A percentile compares a stretch with the other conserved stretches of the same genome.
Evolutionary conservation across 805 yeast genomes (phyloP).

Genomic region (Saturnispora mendoncae): DNA sequence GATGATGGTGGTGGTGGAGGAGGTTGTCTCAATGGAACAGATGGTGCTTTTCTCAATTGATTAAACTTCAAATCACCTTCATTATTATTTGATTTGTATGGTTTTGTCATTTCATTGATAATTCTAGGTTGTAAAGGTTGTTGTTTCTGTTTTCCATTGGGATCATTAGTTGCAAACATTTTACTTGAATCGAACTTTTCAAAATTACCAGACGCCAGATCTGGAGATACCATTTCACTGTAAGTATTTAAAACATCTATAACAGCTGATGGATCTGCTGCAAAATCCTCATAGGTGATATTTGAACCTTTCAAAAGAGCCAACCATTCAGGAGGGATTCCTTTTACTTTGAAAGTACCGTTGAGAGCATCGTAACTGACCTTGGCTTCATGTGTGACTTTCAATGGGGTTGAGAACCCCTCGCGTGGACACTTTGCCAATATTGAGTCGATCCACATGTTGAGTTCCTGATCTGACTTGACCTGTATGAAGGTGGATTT

Average conservation of each 20-base stretch:
- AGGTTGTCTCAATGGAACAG: constrained; percentile 8
- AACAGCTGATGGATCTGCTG: constrained; percentile 55
- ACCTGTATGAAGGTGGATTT: constrained; percentile 68
- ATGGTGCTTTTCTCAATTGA: constrained; percentile 29
- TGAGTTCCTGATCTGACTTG: constrained; percentile 69
- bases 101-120: constrained; percentile 27
- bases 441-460: constrained; percentile 87
- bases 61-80: constrained; percentile 19
- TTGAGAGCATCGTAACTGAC: constrained; percentile 78
- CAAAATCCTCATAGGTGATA: constrained; percentile 54
- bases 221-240: constrained; percentile 34
- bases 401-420: constrained; percentile 82
- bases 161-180: constrained; percentile 11
- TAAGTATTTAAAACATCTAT: constrained; percentile 53
- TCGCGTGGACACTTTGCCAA: constrained; percentile 60
- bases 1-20: constrained; percentile 4
- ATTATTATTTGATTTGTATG: constrained; percentile 24
- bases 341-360: constrained; percentile 46
- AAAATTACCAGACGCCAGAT: constrained; percentile 14
- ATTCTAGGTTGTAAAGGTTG: constrained; percentile 10
- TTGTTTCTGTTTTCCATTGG: constrained; percentile 12
- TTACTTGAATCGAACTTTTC: constrained; percentile 8
- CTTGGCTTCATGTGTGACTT: constrained; percentile 89
- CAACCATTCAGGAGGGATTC: constrained; percentile 49
- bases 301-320: constrained; percentile 47